Evolutionary conservation across 495 filamentous ascomycete genomes (phyloP), one percentile per base, ranked within the genome.

Genomic region (Parachaetomium inaequale): DNA sequence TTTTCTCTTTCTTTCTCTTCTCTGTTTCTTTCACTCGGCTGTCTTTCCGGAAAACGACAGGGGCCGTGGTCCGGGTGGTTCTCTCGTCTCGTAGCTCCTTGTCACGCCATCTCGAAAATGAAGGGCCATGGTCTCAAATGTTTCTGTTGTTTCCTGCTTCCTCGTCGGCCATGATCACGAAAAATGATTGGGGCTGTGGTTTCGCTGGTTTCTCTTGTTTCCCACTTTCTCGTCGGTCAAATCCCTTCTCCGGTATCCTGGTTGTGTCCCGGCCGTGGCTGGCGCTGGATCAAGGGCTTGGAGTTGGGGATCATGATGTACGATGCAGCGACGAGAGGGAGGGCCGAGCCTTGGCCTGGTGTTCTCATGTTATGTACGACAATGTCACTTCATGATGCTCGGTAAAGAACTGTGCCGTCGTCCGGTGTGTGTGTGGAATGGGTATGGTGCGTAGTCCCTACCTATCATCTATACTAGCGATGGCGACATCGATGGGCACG

Each of bases 251-350:
- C n/a, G n/a, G 31, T 46, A 10, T 21, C 2, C 5, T 14, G 29
- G 29, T 34, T 53, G 5, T 32, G 31, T 14, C 31, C 8, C 28
- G 8, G 15, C 19, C 17, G n/a, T 52, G 7, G 50, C 17, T 6
- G 31, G 31, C 51, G 51, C 51, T 38, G 51, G 51, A 25, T 32
- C n/a, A 4, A 36, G 32, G 19, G 32, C 3, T 7, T 38, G 31
- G 29, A 25, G 31, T 38, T 38, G 17, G 51, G 51, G 38, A 54
- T 23, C 15, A 51, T 38, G 51, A 54, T 54, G 51, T 54, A 54
- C 32, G 51, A 54, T 54, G 31, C 32, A 23, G 28, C n/a, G n/a
- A 38, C 32, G 31, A 54, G n/a, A n/a, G 3, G 32, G n/a, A 34
- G 23, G 23, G 21, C 14, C 12, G 12, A 26, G 46, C 46, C 21